phyloP scores from a whole-genome alignment of 805 yeast genomes.

The Yarrowia deformans region DNA sequence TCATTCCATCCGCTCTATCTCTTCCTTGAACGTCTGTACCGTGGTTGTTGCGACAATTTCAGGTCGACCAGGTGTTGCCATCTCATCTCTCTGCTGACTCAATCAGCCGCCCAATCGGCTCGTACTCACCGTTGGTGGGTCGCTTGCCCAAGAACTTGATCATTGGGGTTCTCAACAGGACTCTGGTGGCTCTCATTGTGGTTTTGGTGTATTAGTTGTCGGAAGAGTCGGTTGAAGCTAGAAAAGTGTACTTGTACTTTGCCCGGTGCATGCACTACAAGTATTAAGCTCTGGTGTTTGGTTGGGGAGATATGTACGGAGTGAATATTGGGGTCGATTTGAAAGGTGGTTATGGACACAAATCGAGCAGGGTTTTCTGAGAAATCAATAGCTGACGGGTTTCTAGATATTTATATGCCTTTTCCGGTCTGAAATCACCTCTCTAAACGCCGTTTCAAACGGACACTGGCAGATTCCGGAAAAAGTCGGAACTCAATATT shows the following conservation, averaged over 20 bases:
- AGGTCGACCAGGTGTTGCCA: no score
- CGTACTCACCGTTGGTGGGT: slow-evolving; percentile 58
- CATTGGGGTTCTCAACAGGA: slow-evolving; percentile 58
- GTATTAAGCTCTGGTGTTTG: slow-evolving; percentile 19
- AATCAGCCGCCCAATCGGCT: background rate
- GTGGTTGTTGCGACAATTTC: slow-evolving; percentile 17
- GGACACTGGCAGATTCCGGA: slow-evolving; percentile 9
- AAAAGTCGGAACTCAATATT: slow-evolving; percentile 39
- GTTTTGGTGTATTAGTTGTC: slow-evolving; percentile 22
- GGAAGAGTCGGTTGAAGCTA: slow-evolving; percentile 35
- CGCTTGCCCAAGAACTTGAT: slow-evolving; percentile 90
- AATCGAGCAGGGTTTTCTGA: no score
- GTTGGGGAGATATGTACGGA: slow-evolving; percentile 3
- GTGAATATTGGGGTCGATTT: no score
- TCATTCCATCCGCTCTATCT: no score
- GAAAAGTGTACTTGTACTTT: slow-evolving; percentile 34
- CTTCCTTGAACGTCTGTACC: background rate
- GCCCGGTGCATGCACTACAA: slow-evolving; percentile 10
- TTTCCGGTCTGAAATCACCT: no score
- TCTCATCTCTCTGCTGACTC: no score
- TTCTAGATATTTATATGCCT: background rate
- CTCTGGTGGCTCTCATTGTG: slow-evolving; percentile 48
- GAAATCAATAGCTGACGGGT: no score
- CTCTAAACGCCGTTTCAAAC: background rate
- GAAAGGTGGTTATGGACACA: no score